phyloP scores from a whole-genome alignment of 164 flowering plant genomes.

The Stephania yunnanensis region DNA sequence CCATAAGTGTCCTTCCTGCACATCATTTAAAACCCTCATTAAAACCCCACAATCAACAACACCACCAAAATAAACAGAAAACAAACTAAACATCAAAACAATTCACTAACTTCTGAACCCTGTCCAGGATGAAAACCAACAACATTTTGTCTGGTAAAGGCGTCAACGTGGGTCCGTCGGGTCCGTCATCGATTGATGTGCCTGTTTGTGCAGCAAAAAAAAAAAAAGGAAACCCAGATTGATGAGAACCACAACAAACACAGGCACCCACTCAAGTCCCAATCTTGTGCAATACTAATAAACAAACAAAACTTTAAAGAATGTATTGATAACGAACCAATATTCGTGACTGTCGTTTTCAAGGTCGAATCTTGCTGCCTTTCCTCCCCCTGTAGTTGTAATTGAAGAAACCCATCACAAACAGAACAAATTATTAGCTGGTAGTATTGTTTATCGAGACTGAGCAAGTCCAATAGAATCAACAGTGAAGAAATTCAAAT shows the following conservation, averaged over 20 bases:
- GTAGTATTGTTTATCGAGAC: not conserved
- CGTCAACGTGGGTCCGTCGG: conserved; percentile 67
- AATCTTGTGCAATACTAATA: not conserved
- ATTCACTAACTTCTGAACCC: conserved; percentile 76
- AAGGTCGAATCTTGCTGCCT: conserved; percentile 23
- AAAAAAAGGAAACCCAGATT: conserved; percentile 8
- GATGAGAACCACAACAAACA: conserved; percentile 8
- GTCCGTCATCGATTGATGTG: conserved; percentile 49
- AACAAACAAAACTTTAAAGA: not conserved
- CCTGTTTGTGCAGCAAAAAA: conserved; percentile 44
- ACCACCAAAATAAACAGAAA: not conserved
- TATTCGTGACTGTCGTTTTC: conserved; percentile 51
- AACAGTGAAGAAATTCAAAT: conserved; percentile 2
- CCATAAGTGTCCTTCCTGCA: conserved; percentile 91
- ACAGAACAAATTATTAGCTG: not conserved
- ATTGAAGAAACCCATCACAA: not conserved
- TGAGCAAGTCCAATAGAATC: conserved; percentile 4
- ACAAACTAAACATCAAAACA: conserved; percentile 13
- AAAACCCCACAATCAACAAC: conserved; percentile 8
- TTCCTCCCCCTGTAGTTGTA: conserved; percentile 40
- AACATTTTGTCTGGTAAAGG: conserved; percentile 89
- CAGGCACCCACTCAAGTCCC: not conserved
- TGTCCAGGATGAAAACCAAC: conserved; percentile 83
- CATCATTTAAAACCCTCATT: conserved; percentile 6
- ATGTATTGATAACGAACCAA: conserved; percentile 35